A percentile compares a stretch with the other conserved stretches of the same genome.
phyloP scores from a whole-genome alignment of 208 protist genomes.

The Leishmania turanica region DNA sequence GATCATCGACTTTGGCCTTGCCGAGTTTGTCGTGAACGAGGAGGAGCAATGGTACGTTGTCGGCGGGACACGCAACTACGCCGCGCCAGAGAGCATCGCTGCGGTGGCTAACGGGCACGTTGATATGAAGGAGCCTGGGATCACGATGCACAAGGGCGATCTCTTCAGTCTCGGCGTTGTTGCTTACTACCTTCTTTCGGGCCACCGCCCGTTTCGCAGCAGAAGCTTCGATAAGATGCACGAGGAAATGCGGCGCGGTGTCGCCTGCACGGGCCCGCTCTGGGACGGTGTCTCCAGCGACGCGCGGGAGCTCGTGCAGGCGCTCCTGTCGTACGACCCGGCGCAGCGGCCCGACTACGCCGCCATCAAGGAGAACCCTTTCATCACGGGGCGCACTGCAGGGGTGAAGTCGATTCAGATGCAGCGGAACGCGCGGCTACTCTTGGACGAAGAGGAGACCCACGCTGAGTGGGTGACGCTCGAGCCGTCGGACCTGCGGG shows the following conservation, averaged over 20 bases:
- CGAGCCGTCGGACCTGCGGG: slow-evolving; percentile 23
- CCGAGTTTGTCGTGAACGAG: slow-evolving; percentile 45
- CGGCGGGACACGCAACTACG: slow-evolving; percentile 63
- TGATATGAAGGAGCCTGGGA: slow-evolving; percentile 38
- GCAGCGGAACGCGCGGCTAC: slow-evolving; percentile 29
- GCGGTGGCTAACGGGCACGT: slow-evolving; percentile 38
- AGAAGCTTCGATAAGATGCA: slow-evolving; percentile 42
- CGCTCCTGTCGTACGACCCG: slow-evolving; percentile 44
- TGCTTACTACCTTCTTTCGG: slow-evolving; percentile 60
- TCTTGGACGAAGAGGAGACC: slow-evolving; percentile 33
- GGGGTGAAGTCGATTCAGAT: slow-evolving; percentile 35
- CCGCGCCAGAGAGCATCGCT: slow-evolving; percentile 69
- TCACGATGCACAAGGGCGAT: slow-evolving; percentile 65
- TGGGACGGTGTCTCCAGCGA: slow-evolving; percentile 53
- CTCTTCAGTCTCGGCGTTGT: slow-evolving; percentile 83
- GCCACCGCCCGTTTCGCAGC: slow-evolving; percentile 36
- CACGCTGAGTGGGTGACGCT: slow-evolving; percentile 63
- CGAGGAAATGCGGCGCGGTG: slow-evolving; percentile 41
- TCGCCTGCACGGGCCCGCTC: slow-evolving; percentile 39
- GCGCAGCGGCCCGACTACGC: slow-evolving; percentile 36
- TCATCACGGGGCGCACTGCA: slow-evolving; percentile 35
- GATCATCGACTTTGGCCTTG: slow-evolving; percentile 89
- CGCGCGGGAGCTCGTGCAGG: slow-evolving; percentile 47
- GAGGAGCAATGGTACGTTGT: slow-evolving; percentile 32
- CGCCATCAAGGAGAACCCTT: slow-evolving; percentile 43